Percentiles rank a stretch among this genome's conserved stretches.
Evolutionary conservation across 2,329 filamentous ascomycete genomes (phyloP).

Genomic region (Biscogniauxia mediterranea): DNA sequence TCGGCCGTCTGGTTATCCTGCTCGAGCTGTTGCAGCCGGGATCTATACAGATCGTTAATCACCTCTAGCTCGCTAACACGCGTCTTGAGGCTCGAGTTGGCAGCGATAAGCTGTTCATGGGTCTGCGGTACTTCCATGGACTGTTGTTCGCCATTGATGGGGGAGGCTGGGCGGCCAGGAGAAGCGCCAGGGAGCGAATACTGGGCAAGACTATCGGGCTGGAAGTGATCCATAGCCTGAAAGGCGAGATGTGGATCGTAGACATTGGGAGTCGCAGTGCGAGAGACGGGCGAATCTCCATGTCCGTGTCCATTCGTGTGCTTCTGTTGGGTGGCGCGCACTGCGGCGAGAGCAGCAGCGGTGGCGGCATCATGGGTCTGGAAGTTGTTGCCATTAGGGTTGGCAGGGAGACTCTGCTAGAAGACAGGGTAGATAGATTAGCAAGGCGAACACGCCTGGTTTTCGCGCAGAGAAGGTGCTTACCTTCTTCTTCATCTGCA

Average conservation of each 20-base stretch:
- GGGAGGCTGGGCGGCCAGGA: constrained; percentile 50
- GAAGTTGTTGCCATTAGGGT: constrained; percentile 59
- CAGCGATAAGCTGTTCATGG: constrained; percentile 75
- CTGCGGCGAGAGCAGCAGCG: constrained; percentile 51
- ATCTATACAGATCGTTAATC: constrained; percentile 81
- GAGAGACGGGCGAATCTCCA: constrained; percentile 75
- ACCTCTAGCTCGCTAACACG: constrained; percentile 93
- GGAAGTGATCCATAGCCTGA: constrained; percentile 72
- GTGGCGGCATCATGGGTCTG: constrained; percentile 51
- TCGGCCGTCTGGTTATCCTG: constrained; percentile 67
- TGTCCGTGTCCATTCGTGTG: constrained; percentile 72
- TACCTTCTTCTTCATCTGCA: constrained; percentile 79
- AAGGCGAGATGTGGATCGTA: constrained; percentile 78
- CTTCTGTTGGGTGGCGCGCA: constrained; percentile 63
- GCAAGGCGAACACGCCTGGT: constrained; percentile 1
- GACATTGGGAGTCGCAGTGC: constrained; percentile 74
- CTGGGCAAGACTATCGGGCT: constrained; percentile 48
- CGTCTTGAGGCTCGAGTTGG: constrained; percentile 88
- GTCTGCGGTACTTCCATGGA: constrained; percentile 70
- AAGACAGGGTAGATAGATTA: constrained; percentile 9
- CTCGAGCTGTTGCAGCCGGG: constrained; percentile 75
- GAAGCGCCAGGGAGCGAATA: constrained; percentile 53
- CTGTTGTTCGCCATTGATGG: constrained; percentile 56
- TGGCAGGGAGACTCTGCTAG: constrained; percentile 41
- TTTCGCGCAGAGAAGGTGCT: constrained; percentile 8